Conservation (phyloP, 139 green algal genomes). For the Desmodesmus armatus region DNA sequence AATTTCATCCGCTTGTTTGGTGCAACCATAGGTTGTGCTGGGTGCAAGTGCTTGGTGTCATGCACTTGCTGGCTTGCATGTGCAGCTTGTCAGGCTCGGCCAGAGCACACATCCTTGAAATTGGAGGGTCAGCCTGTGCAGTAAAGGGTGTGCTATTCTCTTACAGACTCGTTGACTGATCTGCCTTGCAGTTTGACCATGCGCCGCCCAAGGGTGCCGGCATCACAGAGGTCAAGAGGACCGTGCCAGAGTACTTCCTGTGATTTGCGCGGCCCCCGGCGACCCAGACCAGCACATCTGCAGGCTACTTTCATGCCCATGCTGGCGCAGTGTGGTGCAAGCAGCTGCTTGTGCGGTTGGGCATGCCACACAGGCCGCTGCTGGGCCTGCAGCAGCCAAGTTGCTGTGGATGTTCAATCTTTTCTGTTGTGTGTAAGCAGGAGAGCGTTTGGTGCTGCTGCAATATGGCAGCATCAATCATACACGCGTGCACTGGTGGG, state of each 20-base stretch:
- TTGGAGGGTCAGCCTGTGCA: too few species aligned
- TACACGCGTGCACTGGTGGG: too few species aligned
- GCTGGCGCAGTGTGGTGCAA: neutral
- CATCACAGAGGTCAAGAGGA: slow-evolving; percentile 71
- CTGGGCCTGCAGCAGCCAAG: neutral
- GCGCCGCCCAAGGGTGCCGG: slow-evolving; percentile 68
- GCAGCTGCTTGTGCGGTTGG: neutral
- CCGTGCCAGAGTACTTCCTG: slow-evolving; percentile 72
- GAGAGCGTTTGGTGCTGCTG: too few species aligned
- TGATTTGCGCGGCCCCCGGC: neutral
- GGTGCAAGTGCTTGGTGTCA: too few species aligned
- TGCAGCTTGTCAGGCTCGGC: too few species aligned
- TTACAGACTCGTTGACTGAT: too few species aligned
- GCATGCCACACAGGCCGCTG: neutral
- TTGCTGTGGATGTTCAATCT: neutral
- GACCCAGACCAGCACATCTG: too few species aligned
- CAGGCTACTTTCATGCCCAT: neutral
- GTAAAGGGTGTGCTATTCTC: too few species aligned
- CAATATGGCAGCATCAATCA: too few species aligned
- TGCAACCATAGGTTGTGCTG: too few species aligned
- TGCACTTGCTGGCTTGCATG: slow-evolving; percentile 28
- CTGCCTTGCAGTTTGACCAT: slow-evolving; percentile 76
- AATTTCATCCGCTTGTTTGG: too few species aligned
- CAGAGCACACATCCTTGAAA: too few species aligned
- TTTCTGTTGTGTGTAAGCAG: neutral